Percentiles rank a stretch among this genome's conserved stretches.
Conservation (phyloP, 345 rosid species). For the Nasturtium officinale region DNA sequence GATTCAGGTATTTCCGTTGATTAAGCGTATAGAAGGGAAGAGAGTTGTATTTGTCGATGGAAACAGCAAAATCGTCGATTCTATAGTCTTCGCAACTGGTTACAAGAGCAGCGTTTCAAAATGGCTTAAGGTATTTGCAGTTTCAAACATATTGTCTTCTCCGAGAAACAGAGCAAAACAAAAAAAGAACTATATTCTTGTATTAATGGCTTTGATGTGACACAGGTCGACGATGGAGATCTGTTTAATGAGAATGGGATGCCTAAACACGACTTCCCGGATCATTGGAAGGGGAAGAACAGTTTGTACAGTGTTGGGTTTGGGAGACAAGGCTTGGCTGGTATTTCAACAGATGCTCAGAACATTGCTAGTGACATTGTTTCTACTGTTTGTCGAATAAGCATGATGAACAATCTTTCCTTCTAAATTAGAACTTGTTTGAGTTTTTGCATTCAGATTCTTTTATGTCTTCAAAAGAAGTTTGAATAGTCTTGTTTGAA, state of each 20-base stretch:
- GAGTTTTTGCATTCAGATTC: not conserved
- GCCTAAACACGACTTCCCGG: constrained; percentile 32
- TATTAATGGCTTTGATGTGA: constrained; percentile 3
- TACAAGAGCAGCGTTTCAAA: constrained; percentile 52
- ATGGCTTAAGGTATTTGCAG: constrained; percentile 55
- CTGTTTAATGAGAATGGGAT: constrained; percentile 40
- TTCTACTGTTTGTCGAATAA: constrained; percentile 16
- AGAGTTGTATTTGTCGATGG: constrained; percentile 44
- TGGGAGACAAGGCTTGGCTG: constrained; percentile 45
- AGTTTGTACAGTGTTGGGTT: constrained; percentile 51
- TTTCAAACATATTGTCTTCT: not conserved
- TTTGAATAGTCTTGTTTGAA: not conserved
- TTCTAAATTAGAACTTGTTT: constrained; percentile 15
- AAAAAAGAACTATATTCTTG: not conserved
- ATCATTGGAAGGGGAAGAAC: constrained; percentile 48
- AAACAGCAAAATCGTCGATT: constrained; percentile 36
- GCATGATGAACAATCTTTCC: constrained; percentile 14
- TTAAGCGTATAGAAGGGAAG: constrained; percentile 41
- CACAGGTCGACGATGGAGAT: constrained; percentile 35
- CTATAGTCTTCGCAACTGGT: constrained; percentile 64
- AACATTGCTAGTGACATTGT: constrained; percentile 43
- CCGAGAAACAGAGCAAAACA: not conserved
- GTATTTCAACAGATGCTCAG: constrained; percentile 45
- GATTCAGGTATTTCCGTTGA: constrained; percentile 47
- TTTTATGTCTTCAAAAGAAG: not conserved